These are phyloP conservation scores for Tanozyma kutaoensis DNA, from an alignment of 805 yeast species.

Conservation along the genomic window DNA sequence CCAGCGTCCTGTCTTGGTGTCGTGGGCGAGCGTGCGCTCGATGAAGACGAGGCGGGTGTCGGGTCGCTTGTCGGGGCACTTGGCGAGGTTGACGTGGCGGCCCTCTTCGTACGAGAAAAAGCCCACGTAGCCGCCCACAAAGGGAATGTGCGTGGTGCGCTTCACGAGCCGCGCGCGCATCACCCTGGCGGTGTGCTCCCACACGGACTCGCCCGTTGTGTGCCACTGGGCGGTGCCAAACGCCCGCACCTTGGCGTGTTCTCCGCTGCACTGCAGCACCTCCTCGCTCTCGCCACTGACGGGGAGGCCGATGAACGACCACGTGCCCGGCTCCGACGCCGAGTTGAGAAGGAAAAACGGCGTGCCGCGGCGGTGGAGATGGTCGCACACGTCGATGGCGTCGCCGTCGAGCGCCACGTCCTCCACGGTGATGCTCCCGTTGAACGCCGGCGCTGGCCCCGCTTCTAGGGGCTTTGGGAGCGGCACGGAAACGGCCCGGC, in stretches of 20 bases:
- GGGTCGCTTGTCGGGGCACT: conserved; percentile 34
- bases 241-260: too few species aligned
- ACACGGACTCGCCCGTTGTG: conserved; percentile 39
- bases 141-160: conserved; percentile 36
- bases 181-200: conserved; percentile 37
- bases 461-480: neutral
- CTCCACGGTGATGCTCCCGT: neutral
- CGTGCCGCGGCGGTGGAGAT: conserved; percentile 8
- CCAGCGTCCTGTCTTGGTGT: conserved; percentile 23
- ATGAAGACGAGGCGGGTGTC: conserved; percentile 67
- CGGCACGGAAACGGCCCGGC: too few species aligned
- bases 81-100: conserved; percentile 22
- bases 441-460: conserved; percentile 1
- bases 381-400: conserved; percentile 41
- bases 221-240: too few species aligned
- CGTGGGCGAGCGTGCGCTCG: conserved; percentile 47
- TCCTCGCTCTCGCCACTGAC: conserved; percentile 26
- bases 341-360: conserved; percentile 55
- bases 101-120: conserved; percentile 84
- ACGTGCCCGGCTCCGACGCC: conserved; percentile 73
- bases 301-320: conserved; percentile 80
- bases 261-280: too few species aligned
- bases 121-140: conserved; percentile 88
- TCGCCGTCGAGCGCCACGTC: too few species aligned
- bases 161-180: conserved; percentile 16